Base-by-base conservation (phyloP, 352 stramenopile species). In the Phytophthora aleatoria region DNA sequence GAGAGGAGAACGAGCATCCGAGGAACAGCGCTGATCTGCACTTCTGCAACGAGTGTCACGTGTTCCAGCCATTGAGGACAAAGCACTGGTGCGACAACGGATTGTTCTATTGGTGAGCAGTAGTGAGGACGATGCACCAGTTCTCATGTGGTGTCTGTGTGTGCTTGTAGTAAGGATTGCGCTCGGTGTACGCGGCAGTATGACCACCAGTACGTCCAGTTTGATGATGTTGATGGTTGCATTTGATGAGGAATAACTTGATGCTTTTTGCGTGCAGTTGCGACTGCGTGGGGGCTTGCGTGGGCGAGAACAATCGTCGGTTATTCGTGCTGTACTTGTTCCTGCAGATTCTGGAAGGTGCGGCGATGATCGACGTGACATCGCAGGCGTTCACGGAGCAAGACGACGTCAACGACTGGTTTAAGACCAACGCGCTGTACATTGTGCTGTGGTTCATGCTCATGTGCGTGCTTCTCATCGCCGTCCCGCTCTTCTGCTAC, bases 281-380 rank as follows among this genome's bases (percentile, higher is more conserved):
- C 33, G 85, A 92, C 55, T 94, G 85, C 41, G 85, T 86, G 1
- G 85, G 85, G 49, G 89, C 81, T 30, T 94, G 85, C 50, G 74
- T 94, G 10, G 85, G 85, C 26, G 71, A 89, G 44, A 71, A 74
- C 59, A 94, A 94, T 59, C 85, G 79, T 45, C 81, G 79, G 45
- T 33, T 73, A 28, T 94, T 94, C 55, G 61, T 91, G 33, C 39
- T 86, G 15, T 94, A 88, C 55, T 65, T 94, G 36, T 71, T 81
- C 24, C 58, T 85, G 16, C 83, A 94, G 61, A 69, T 71, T 36
- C 16, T 89, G 8, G 85, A 94, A 50, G 72, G 56, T 13, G 57
- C 76, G 2, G 49, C 73, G 50, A 76, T 85, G 53, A 78, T 92
- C 12, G 66, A 73, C 39, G 74, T 87, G 35, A 80, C 78, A 11